Conservation (phyloP, 176 grass and related monocot species). For the Tillandsia leiboldiana region DNA sequence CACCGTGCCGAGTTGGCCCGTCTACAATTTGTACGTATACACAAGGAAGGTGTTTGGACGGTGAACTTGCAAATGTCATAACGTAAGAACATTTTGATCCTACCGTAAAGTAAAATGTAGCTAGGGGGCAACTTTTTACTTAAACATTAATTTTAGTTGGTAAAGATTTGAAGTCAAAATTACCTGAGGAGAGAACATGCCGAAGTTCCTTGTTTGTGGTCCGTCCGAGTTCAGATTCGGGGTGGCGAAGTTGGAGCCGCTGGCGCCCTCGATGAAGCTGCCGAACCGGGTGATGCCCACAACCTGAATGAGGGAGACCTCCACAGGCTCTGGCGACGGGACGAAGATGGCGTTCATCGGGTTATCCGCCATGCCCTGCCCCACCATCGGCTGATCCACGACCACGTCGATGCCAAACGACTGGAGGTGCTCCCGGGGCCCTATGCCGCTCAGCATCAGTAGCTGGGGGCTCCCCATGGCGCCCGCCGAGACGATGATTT, state of each 20-base stretch:
- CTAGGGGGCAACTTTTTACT: too few relatives aligned
- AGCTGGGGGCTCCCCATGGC: slow-evolving; percentile 78
- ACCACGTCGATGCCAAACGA: slow-evolving; percentile 43
- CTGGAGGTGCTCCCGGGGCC: slow-evolving; percentile 55
- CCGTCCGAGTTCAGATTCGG: slow-evolving; percentile 16
- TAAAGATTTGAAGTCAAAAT: not conserved
- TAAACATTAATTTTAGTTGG: too few relatives aligned
- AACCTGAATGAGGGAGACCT: slow-evolving; percentile 52
- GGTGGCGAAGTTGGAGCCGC: slow-evolving; percentile 51
- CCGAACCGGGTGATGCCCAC: slow-evolving; percentile 60
- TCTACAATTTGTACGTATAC: slow-evolving; percentile 1
- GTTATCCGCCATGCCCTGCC: slow-evolving; percentile 76
- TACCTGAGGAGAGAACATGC: slow-evolving; percentile 59
- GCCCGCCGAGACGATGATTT: slow-evolving; percentile 61
- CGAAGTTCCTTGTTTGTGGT: slow-evolving; percentile 33
- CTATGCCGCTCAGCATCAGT: slow-evolving; percentile 78
- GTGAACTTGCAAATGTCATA: too few relatives aligned
- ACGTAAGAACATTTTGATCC: too few relatives aligned
- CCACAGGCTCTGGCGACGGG: slow-evolving; percentile 52
- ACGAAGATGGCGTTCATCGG: slow-evolving; percentile 69
- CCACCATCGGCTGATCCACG: slow-evolving; percentile 62
- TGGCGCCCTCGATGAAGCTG: slow-evolving; percentile 72
- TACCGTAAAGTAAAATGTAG: too few relatives aligned
- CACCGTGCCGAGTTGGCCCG: slow-evolving; percentile 38
- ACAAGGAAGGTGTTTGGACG: too few relatives aligned